These are phyloP conservation scores for Vitis amurensis DNA, from an alignment of 164 flowering plant genomes.

Conservation along the genomic window DNA sequence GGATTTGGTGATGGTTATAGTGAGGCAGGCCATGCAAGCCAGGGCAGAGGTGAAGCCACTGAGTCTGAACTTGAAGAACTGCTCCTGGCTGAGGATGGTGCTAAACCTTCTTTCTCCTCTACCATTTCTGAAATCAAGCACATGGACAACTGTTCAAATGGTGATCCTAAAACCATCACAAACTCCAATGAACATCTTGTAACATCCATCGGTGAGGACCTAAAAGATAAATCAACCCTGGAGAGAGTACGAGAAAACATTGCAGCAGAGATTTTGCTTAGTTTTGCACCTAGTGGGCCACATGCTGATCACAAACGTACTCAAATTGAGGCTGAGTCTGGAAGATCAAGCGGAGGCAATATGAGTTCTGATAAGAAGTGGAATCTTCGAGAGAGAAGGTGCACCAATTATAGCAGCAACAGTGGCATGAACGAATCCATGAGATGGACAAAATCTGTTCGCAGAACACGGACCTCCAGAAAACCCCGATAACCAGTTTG, in stretches of 20 bases:
- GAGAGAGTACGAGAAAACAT: conserved; percentile 20
- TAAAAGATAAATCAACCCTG: conserved; percentile 4
- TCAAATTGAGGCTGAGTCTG: background rate
- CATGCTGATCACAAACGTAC: background rate
- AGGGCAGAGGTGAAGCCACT: background rate
- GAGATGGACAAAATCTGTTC: conserved; percentile 12
- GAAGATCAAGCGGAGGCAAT: conserved; percentile 1
- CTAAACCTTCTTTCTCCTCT: conserved; percentile 2
- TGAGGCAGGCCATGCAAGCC: conserved; percentile 3
- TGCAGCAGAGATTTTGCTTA: conserved; percentile 29
- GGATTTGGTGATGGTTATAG: conserved; percentile 6
- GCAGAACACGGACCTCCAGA: conserved; percentile 16
- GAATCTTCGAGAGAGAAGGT: conserved; percentile 8
- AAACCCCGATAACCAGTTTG: conserved; percentile 2
- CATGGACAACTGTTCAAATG: background rate
- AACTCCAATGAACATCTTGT: conserved; percentile 3
- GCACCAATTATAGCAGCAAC: conserved; percentile 1
- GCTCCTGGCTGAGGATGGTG: background rate
- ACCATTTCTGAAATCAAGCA: conserved; percentile 5
- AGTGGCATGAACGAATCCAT: conserved; percentile 3
- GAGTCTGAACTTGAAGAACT: conserved; percentile 7
- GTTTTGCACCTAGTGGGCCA: conserved; percentile 12
- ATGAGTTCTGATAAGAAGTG: conserved; percentile 1
- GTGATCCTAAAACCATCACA: background rate
- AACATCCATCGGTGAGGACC: conserved; percentile 5